Evolutionary conservation across 2,329 filamentous ascomycete species (phyloP), one percentile per base, ranked within the genome.

Genomic region (Cryoendolithus antarcticus): DNA sequence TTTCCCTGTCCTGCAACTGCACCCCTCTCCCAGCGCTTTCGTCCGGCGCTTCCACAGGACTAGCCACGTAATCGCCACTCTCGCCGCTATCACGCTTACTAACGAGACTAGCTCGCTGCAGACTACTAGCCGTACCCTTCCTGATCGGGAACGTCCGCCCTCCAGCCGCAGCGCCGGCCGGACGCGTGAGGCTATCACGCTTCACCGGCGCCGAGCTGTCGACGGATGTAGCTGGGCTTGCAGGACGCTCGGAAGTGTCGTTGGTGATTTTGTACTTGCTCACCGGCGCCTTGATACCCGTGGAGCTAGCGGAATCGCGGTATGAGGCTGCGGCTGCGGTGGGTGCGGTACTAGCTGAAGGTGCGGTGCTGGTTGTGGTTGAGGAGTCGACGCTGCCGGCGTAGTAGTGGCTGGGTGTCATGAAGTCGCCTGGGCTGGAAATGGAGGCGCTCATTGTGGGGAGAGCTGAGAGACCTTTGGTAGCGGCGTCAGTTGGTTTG

Each of bases 1-100:
- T 84, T 10, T 81, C 77, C 61, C 74, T 78, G 58, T 86, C 82
- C 53, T 76, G 75, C 53, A 86, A 65, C 49, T 77, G 79, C 32
- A 86, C 80, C 5, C 78, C 75, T 8, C 24, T 27, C 24, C 24
- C 24, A 27, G 24, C 24, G 24, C 24, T 27, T 8, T 27, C 7
- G 10, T 38, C 12, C 30, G 32, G 39, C 11, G 33, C n/a, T 12
- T 48, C 50, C 9, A 48, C 42, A 4, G 48, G 43, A 19, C 45
- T 45, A 19, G 51, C 44, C 6, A 42, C 41, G 4, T 27, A 27
- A 6, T 27, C 24, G 6, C 24, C 24, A 27, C 24, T 27, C 24
- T 27, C 24, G 7, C 24, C 24, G 24, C 44, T 52, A 34, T 56
- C 55, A 19, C 47, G 41, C 38, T 54, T 55, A 4, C 48, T 48